Conservation (phyloP, 805 yeast species). For the Candida boleticola region DNA sequence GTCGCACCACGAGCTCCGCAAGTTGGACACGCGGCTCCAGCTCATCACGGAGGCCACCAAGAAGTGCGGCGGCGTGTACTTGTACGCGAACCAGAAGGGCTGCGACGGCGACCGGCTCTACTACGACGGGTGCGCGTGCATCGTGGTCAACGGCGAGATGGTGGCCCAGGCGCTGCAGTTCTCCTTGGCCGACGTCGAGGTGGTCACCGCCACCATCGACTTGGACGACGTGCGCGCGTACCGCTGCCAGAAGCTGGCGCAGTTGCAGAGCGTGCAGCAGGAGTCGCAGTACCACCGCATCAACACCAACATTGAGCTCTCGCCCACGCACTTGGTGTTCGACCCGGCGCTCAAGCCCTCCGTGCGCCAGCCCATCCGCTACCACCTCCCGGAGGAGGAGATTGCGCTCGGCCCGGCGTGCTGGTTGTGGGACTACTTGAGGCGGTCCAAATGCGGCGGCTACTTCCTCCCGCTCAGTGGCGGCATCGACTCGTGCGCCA, state of each 20-base stretch:
- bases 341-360: constrained; percentile 65
- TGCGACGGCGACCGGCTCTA: constrained; percentile 97
- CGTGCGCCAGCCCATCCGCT: constrained; percentile 45
- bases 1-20: constrained; percentile 94
- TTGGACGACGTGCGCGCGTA: constrained; percentile 86
- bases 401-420: constrained; percentile 98
- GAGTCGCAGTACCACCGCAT: constrained; percentile 51
- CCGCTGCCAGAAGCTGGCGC: constrained; percentile 73
- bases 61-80: constrained; percentile 94
- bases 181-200: constrained; percentile 88
- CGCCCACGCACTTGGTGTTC: constrained; percentile 58
- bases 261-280: constrained; percentile 60
- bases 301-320: constrained; percentile 61
- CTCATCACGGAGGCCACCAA: constrained; percentile 89
- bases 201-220: constrained; percentile 91
- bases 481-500: constrained; percentile 97
- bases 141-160: constrained; percentile 87
- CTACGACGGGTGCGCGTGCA: constrained; percentile 96
- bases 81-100: constrained; percentile 93
- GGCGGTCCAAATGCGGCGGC: constrained; percentile 89
- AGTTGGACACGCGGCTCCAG: constrained; percentile 78
- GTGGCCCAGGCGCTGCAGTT: constrained; percentile 95
- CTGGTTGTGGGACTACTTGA: constrained; percentile 97
- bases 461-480: constrained; percentile 93
- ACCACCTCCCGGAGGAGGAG: constrained; percentile 90